These are phyloP conservation scores for Chaetomiaceae sp. DNA, from an alignment of 2,329 filamentous ascomycete genomes.

Conservation along the genomic window DNA sequence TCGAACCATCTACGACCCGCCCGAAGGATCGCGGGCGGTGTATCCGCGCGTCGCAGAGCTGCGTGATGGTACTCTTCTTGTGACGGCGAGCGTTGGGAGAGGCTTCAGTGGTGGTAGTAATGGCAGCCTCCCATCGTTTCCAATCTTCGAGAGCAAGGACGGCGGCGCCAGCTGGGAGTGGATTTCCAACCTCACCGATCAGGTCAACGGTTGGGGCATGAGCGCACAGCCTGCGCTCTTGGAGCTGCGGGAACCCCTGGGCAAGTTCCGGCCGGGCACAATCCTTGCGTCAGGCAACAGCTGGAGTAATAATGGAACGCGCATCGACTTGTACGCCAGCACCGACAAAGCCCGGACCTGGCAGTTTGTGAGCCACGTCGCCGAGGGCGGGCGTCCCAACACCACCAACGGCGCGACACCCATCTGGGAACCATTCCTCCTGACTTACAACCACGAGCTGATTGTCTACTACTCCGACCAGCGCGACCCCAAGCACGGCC, in stretches of 20 bases:
- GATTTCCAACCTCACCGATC: conserved; percentile 58
- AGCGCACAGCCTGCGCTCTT: conserved; percentile 67
- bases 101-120: not conserved
- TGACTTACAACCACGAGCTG: conserved; percentile 55
- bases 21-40: conserved; percentile 5
- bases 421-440: conserved; percentile 68
- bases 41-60: conserved; percentile 25
- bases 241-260: conserved; percentile 54
- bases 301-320: conserved; percentile 57
- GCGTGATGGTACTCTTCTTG: conserved; percentile 24
- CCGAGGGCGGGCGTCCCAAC: conserved; percentile 54
- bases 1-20: conserved; percentile 22
- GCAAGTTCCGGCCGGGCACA: conserved; percentile 56
- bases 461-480: conserved; percentile 70
- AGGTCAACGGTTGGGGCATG: conserved; percentile 60
- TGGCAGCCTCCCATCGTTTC: conserved; percentile 37
- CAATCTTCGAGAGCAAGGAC: conserved; percentile 48
- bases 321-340: conserved; percentile 66
- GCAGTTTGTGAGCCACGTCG: conserved; percentile 63
- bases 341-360: conserved; percentile 57
- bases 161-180: conserved; percentile 57
- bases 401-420: conserved; percentile 62
- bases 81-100: conserved; percentile 16
- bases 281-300: conserved; percentile 58
- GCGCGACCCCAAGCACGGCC: conserved; percentile 59